Conservation (phyloP, 768 basidiomycete genomes). For the Gloeostereum incarnatum region DNA sequence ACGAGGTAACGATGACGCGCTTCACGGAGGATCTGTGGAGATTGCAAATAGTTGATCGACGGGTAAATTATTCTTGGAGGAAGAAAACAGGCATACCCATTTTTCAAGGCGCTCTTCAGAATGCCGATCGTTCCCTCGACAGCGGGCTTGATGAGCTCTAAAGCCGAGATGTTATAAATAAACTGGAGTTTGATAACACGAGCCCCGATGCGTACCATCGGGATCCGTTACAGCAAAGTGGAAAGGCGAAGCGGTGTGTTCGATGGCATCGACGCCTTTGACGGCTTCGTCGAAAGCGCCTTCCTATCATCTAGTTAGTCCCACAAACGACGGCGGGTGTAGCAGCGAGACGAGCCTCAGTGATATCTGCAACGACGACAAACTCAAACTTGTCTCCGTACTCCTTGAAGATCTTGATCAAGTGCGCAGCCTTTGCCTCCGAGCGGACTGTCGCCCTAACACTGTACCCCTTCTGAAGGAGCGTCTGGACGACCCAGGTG, state of each 20-base stretch:
- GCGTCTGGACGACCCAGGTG: conserved; percentile 16
- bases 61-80: neutral
- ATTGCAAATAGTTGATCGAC: too few species aligned
- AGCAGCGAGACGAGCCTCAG: neutral
- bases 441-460: conserved; percentile 34
- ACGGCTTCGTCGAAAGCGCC: conserved; percentile 36
- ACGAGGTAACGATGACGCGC: conserved; percentile 47
- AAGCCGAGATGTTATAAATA: neutral
- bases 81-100: conserved; percentile 25
- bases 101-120: conserved; percentile 46
- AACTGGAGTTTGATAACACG: neutral
- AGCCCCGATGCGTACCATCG: conserved; percentile 11
- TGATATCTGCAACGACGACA: conserved; percentile 18
- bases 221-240: conserved; percentile 17
- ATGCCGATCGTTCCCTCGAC: conserved; percentile 61
- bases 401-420: conserved; percentile 22
- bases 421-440: conserved; percentile 26
- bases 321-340: neutral
- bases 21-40: conserved; percentile 25
- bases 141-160: conserved; percentile 63
- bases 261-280: conserved; percentile 30
- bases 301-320: conserved; percentile 4
- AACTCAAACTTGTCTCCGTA: conserved; percentile 20
- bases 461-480: conserved; percentile 34
- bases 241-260: conserved; percentile 25